Conservation (phyloP, 305 asterid genomes). For the Solanum hybrid region DNA sequence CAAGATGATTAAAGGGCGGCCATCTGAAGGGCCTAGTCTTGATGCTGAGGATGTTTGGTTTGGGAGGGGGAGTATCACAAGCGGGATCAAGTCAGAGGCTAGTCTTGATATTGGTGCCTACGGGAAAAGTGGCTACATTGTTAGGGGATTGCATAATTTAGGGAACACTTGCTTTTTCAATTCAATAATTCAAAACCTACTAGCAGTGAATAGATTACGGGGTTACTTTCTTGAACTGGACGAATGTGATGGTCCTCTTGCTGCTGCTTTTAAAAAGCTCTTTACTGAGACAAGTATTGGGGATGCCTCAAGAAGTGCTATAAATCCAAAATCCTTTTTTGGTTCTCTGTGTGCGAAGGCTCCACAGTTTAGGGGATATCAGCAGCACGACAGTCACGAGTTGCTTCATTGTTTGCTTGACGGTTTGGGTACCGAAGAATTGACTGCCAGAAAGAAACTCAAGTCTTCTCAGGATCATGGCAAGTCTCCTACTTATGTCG, state of each 20-base stretch:
- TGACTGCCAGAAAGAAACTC: constrained; percentile 32
- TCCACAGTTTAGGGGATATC: constrained; percentile 86
- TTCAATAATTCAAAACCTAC: constrained; percentile 71
- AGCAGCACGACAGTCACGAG: constrained; percentile 96
- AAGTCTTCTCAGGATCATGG: constrained; percentile 26
- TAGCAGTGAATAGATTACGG: constrained; percentile 53
- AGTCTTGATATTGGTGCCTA: constrained; percentile 17
- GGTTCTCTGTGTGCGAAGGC: constrained; percentile 68
- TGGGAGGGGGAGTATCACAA: constrained; percentile 46
- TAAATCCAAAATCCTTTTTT: constrained; percentile 69
- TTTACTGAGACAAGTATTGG: constrained; percentile 45
- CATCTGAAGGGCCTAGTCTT: constrained; percentile 28
- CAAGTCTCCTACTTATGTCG: constrained; percentile 50
- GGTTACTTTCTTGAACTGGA: constrained; percentile 47
- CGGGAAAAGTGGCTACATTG: constrained; percentile 25
- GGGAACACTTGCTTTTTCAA: constrained; percentile 97
- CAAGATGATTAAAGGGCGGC: constrained; percentile 46
- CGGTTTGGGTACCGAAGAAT: constrained; percentile 62
- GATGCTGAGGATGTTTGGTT: constrained; percentile 80
- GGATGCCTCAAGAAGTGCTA: constrained; percentile 33
- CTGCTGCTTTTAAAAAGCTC: constrained; percentile 55
- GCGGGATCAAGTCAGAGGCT: constrained; percentile 37
- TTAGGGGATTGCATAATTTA: constrained; percentile 79
- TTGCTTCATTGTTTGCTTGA: constrained; percentile 85
- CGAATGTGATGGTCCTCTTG: constrained; percentile 61